Evolutionary conservation across 257 asterid species (phyloP).

Genomic region (Petunia secreta): DNA sequence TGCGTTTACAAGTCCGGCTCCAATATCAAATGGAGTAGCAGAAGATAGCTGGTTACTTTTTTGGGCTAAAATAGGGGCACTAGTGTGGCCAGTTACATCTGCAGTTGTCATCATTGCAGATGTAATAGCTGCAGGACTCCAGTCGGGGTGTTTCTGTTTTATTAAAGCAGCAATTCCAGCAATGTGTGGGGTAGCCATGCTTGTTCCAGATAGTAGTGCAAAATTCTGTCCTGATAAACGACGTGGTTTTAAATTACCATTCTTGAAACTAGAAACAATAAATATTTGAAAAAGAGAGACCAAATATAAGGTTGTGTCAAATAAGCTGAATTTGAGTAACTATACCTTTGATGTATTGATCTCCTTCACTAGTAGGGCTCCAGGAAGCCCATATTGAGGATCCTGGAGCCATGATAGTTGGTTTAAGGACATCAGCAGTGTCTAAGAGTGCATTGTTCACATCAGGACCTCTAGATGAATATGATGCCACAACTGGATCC

Average conservation of each 20-base stretch:
- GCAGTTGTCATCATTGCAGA: slow-evolving; percentile 82
- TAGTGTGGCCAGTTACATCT: slow-evolving; percentile 39
- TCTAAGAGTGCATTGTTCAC: slow-evolving; percentile 54
- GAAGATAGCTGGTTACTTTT: slow-evolving; percentile 41
- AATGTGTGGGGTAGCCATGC: slow-evolving; percentile 73
- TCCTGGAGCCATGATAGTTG: slow-evolving; percentile 78
- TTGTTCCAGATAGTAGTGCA: slow-evolving; percentile 67
- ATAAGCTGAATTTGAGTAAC: neutral
- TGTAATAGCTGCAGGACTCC: slow-evolving; percentile 66
- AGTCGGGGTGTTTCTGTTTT: slow-evolving; percentile 57
- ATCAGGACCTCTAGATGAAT: slow-evolving; percentile 77
- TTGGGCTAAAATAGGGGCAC: slow-evolving; percentile 54
- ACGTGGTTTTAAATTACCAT: neutral
- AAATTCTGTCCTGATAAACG: slow-evolving; percentile 52
- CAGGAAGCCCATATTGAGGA: slow-evolving; percentile 82
- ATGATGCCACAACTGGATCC: slow-evolving; percentile 64
- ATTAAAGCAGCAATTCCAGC: slow-evolving; percentile 71
- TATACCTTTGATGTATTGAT: slow-evolving; percentile 52
- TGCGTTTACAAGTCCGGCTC: slow-evolving; percentile 65
- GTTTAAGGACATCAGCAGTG: slow-evolving; percentile 73
- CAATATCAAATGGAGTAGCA: slow-evolving; percentile 68
- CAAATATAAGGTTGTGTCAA: neutral
- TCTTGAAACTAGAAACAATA: neutral
- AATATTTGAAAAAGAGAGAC: neutral
- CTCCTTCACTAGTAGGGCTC: slow-evolving; percentile 70